Evolutionary conservation across 2,329 filamentous ascomycete genomes (phyloP).

Genomic region (Aureobasidium sp.): DNA sequence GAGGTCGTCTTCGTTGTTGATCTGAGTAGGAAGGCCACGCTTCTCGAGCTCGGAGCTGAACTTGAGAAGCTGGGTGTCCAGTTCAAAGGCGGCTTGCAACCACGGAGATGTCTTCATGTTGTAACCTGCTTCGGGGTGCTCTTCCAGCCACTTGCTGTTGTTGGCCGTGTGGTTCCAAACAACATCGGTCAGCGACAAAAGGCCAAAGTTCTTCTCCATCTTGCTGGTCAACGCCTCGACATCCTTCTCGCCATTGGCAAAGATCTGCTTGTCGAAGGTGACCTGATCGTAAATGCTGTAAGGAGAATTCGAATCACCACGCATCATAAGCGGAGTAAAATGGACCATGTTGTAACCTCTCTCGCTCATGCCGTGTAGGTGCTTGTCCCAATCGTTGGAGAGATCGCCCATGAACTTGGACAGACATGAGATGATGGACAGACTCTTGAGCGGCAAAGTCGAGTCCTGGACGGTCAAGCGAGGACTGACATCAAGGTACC

Average conservation of each 20-base stretch:
- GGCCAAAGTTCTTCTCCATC: constrained; percentile 75
- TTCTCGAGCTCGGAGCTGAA: constrained; percentile 55
- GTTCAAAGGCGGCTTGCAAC: constrained; percentile 57
- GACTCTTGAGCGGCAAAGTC: constrained; percentile 70
- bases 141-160: constrained; percentile 88
- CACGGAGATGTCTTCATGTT: constrained; percentile 82
- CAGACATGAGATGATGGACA: constrained; percentile 87
- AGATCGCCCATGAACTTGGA: constrained; percentile 98
- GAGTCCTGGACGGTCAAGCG: constrained; percentile 64
- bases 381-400: constrained; percentile 80
- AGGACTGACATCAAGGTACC: constrained; percentile 93
- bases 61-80: constrained; percentile 66
- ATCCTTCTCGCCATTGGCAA: constrained; percentile 78
- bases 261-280: constrained; percentile 70
- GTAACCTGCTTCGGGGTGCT: constrained; percentile 93
- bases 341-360: constrained; percentile 98
- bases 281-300: constrained; percentile 96
- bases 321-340: constrained; percentile 86
- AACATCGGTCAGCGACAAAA: constrained; percentile 88
- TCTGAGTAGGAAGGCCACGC: constrained; percentile 65
- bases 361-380: constrained; percentile 78
- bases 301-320: constrained; percentile 87
- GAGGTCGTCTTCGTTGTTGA: constrained; percentile 65
- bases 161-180: constrained; percentile 97
- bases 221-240: constrained; percentile 66